Percentiles rank a stretch among this genome's conserved stretches.
Conservation (phyloP, 352 stramenopile species). For the Phytophthora crassamura region DNA sequence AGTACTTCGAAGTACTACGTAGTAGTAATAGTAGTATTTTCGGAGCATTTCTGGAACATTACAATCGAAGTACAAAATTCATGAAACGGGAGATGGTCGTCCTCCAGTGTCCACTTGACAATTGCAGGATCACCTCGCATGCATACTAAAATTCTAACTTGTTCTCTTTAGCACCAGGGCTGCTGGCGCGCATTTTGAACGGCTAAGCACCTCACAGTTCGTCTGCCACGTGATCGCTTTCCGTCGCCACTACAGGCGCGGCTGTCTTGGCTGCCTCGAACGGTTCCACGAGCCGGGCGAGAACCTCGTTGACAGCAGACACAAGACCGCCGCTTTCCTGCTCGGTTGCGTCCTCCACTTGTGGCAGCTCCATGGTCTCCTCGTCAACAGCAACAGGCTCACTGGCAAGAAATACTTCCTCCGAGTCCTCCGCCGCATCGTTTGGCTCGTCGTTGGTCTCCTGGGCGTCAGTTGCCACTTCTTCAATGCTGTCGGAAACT, state of each 20-base stretch:
- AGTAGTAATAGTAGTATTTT: too few relatives aligned
- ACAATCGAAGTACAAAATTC: too few relatives aligned
- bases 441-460: not conserved
- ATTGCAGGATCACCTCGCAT: too few relatives aligned
- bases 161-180: not conserved
- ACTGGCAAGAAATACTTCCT: constrained; percentile 7
- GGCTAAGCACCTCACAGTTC: constrained; percentile 20
- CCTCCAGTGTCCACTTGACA: too few relatives aligned
- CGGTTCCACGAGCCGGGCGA: constrained; percentile 35
- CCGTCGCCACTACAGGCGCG: constrained; percentile 3
- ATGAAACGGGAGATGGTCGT: too few relatives aligned
- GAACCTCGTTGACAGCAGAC: constrained; percentile 38
- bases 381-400: not conserved
- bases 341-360: constrained; percentile 6
- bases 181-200: too few relatives aligned
- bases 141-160: constrained; percentile 4
- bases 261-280: constrained; percentile 36
- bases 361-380: not conserved
- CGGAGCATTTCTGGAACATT: too few relatives aligned
- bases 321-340: constrained; percentile 20
- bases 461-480: constrained; percentile 7
- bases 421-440: not conserved
- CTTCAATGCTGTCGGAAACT: not conserved
- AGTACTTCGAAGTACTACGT: too few relatives aligned
- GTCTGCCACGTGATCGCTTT: constrained; percentile 16